Evolutionary conservation across 2,329 filamentous ascomycete species (phyloP).

Genomic region (Fusarium aywerte): DNA sequence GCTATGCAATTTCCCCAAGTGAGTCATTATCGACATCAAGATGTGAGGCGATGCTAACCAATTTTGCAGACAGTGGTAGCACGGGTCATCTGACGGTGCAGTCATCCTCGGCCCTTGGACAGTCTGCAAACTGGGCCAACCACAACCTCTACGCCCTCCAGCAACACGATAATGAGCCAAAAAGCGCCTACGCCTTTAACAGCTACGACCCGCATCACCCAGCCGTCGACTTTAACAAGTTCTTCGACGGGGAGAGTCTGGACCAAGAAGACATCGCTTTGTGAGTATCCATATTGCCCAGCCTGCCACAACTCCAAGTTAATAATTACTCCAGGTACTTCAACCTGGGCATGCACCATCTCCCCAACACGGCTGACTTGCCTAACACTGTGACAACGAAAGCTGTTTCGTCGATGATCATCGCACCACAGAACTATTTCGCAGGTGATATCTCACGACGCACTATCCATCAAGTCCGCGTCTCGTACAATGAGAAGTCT

Average conservation of each 20-base stretch:
- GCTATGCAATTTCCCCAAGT: conserved; percentile 49
- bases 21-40: neutral
- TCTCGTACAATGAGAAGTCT: conserved; percentile 17
- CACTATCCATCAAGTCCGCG: conserved; percentile 20
- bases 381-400: conserved; percentile 28
- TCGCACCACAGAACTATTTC: conserved; percentile 34
- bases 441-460: conserved; percentile 17
- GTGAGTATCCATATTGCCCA: neutral
- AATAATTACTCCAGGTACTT: conserved; percentile 12
- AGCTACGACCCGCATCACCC: conserved; percentile 58
- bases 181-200: conserved; percentile 58
- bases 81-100: conserved; percentile 58
- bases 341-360: conserved; percentile 34
- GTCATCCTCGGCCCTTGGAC: conserved; percentile 58
- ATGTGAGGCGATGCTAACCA: neutral
- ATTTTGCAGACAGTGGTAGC: conserved; percentile 15
- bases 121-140: conserved; percentile 60
- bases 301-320: neutral
- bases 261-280: conserved; percentile 32
- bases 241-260: conserved; percentile 26
- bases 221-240: conserved; percentile 22
- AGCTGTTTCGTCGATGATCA: conserved; percentile 27
- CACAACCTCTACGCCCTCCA: conserved; percentile 63
- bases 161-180: conserved; percentile 64
- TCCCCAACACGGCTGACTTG: conserved; percentile 30